phyloP scores from a whole-genome alignment of 2,329 filamentous ascomycete genomes.

The Microascus cirrosus region DNA sequence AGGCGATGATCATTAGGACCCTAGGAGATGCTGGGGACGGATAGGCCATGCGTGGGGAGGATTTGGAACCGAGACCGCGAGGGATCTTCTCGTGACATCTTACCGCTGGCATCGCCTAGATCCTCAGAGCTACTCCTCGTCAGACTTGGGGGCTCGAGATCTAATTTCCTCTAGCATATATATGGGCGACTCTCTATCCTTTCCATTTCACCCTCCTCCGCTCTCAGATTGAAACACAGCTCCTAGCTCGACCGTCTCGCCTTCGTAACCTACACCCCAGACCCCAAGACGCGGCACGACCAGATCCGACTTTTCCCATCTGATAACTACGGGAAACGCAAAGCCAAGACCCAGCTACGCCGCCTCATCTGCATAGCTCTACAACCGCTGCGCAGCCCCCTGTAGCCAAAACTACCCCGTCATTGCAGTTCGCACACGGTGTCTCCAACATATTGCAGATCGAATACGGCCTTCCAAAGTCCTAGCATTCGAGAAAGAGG shows the following conservation, averaged over 20 bases:
- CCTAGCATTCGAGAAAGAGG: neutral
- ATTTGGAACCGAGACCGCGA: neutral
- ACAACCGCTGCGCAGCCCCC: neutral
- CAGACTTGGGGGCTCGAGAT: neutral
- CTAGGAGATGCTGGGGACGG: neutral
- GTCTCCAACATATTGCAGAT: neutral
- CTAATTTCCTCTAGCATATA: neutral
- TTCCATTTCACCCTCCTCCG: neutral
- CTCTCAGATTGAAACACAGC: neutral
- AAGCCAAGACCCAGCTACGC: neutral
- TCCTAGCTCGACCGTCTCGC: too few relatives aligned
- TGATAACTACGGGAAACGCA: neutral
- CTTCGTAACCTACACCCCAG: neutral
- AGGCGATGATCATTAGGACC: neutral
- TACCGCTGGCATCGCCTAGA: neutral
- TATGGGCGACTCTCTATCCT: neutral
- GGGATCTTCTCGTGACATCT: neutral
- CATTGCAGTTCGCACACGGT: neutral
- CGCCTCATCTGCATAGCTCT: neutral
- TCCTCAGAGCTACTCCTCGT: neutral
- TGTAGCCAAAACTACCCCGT: neutral
- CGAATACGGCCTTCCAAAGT: neutral
- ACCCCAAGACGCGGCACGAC: neutral
- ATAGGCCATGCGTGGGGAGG: neutral
- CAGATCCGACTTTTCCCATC: too few relatives aligned